These are phyloP conservation scores for Catharanthus roseus DNA, from an alignment of 257 asterid species.

Conservation along the genomic window DNA sequence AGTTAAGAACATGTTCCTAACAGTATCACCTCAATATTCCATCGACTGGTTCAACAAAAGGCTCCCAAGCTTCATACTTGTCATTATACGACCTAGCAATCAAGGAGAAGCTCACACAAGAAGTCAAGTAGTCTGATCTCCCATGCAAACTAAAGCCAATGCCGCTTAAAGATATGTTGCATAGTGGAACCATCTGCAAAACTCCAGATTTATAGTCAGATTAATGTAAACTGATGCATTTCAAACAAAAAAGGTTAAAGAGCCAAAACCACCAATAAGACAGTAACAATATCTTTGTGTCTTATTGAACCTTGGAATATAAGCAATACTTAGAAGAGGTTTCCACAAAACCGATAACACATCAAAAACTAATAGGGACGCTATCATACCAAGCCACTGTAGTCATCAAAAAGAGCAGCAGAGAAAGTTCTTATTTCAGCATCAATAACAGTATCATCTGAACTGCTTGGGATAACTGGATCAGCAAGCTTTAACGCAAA, in stretches of 20 bases:
- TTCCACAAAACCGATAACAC: not conserved
- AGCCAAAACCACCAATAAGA: not conserved
- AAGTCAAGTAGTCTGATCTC: conserved; percentile 50
- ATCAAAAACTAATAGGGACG: not conserved
- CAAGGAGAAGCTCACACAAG: conserved; percentile 64
- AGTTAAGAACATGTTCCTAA: conserved; percentile 1
- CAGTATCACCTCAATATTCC: conserved; percentile 67
- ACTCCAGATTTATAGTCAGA: conserved; percentile 25
- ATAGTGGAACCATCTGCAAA: conserved; percentile 88
- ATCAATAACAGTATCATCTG: conserved; percentile 61
- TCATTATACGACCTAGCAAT: conserved; percentile 86
- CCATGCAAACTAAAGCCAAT: conserved; percentile 65
- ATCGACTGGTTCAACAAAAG: conserved; percentile 86
- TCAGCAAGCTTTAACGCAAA: conserved; percentile 82
- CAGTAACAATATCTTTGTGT: too few species aligned
- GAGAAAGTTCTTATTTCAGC: conserved; percentile 88
- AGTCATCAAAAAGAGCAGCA: conserved; percentile 92
- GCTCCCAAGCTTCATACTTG: conserved; percentile 98
- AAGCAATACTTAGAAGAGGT: not conserved
- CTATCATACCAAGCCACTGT: conserved; percentile 75
- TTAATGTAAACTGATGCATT: not conserved
- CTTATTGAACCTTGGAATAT: too few species aligned
- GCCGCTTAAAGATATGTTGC: conserved; percentile 79
- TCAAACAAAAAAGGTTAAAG: not conserved
- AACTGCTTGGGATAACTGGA: conserved; percentile 50